phyloP scores from a whole-genome alignment of 2,329 filamentous ascomycete species.

The Mycogone perniciosa region DNA sequence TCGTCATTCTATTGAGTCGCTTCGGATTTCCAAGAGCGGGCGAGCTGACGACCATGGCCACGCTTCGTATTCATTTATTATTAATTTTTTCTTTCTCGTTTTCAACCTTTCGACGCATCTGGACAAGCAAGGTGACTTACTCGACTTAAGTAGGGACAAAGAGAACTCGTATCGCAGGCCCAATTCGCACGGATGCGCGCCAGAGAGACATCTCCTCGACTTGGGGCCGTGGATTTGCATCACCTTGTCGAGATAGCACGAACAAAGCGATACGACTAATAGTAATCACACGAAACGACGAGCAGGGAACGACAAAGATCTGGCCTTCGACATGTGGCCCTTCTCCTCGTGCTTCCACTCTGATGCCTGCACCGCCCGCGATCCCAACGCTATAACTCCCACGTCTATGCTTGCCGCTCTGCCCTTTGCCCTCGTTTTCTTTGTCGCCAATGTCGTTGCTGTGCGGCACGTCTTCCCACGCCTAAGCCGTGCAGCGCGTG shows the following conservation, averaged over 20 bases:
- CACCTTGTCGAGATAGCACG: too few relatives aligned
- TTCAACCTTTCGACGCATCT: too few relatives aligned
- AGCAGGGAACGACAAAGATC: neutral
- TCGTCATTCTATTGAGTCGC: neutral
- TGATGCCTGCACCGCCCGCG: constrained; percentile 47
- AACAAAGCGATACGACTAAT: too few relatives aligned
- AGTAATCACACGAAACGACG: neutral
- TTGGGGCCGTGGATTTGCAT: too few relatives aligned
- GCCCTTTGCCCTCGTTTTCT: constrained; percentile 67
- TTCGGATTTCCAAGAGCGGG: neutral
- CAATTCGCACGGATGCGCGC: too few relatives aligned
- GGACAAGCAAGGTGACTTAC: too few relatives aligned
- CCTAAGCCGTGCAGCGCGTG: constrained; percentile 52
- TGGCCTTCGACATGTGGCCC: constrained; percentile 28
- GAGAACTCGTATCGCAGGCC: too few relatives aligned
- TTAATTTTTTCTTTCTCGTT: too few relatives aligned
- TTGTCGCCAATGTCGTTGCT: constrained; percentile 55
- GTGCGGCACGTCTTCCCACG: constrained; percentile 65
- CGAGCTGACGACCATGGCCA: too few relatives aligned
- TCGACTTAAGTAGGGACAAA: too few relatives aligned
- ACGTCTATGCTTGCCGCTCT: constrained; percentile 53
- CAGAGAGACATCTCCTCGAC: too few relatives aligned
- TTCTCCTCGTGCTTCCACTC: constrained; percentile 46
- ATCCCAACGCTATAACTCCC: constrained; percentile 35
- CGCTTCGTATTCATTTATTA: too few relatives aligned